phyloP scores from a whole-genome alignment of 2,329 filamentous ascomycete species.

The Pezicula radicicola region DNA sequence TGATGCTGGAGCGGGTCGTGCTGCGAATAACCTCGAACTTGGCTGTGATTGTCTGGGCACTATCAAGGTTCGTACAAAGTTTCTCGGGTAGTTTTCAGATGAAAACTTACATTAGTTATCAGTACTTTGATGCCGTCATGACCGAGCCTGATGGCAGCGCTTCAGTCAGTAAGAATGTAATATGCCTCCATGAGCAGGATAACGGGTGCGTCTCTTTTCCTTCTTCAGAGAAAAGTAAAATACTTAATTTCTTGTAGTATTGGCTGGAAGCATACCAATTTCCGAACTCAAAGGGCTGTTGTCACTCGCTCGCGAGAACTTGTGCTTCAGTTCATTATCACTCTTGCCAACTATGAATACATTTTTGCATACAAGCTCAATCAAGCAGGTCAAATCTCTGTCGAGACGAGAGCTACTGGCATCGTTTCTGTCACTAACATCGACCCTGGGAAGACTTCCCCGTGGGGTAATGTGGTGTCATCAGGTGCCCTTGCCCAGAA shows the following conservation, averaged over 20 bases:
- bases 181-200: slow-evolving; percentile 68
- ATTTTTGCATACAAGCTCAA: slow-evolving; percentile 63
- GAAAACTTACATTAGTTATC: slow-evolving; percentile 13
- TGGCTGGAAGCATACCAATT: slow-evolving; percentile 69
- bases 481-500: slow-evolving; percentile 56
- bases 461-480: slow-evolving; percentile 59
- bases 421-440: slow-evolving; percentile 56
- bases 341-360: slow-evolving; percentile 69
- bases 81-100: background rate
- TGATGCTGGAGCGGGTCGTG: slow-evolving; percentile 60
- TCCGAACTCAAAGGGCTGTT: slow-evolving; percentile 57
- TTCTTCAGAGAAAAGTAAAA: background rate
- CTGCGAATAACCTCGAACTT: slow-evolving; percentile 62
- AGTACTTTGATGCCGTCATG: slow-evolving; percentile 55
- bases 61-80: slow-evolving; percentile 42
- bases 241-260: slow-evolving; percentile 32
- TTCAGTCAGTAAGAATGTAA: slow-evolving; percentile 51
- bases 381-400: slow-evolving; percentile 56
- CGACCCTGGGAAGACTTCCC: slow-evolving; percentile 47
- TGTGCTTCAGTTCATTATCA: slow-evolving; percentile 65
- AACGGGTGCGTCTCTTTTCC: slow-evolving; percentile 39
- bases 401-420: slow-evolving; percentile 63
- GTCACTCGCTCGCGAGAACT: slow-evolving; percentile 60
- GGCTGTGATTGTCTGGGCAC: slow-evolving; percentile 65
- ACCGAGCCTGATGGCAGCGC: slow-evolving; percentile 52